Evolutionary conservation across 148 eudicot species (phyloP).

Genomic region (Vaccinium myrtillus): DNA sequence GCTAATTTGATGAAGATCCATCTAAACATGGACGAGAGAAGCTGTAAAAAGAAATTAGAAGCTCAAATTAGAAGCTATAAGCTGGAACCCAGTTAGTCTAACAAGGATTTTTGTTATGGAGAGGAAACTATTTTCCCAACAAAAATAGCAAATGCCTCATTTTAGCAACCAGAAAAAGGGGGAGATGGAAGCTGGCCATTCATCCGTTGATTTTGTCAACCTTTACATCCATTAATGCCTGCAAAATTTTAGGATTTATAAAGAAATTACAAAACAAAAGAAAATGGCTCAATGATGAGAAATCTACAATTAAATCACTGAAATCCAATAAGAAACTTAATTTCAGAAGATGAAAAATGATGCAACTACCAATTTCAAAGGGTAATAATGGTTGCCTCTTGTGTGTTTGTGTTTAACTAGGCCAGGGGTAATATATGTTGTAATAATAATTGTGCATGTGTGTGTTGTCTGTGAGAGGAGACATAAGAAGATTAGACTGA

Average conservation of each 20-base stretch:
- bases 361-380: neutral
- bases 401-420: neutral
- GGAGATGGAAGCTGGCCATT: neutral
- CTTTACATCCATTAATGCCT: neutral
- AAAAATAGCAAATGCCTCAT: conserved; percentile 5
- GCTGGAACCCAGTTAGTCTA: conserved; percentile 6
- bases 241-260: neutral
- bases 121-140: neutral
- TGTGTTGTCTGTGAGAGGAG: too few relatives aligned
- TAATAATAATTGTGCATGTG: too few relatives aligned
- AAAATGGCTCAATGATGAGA: neutral
- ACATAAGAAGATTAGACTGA: too few relatives aligned
- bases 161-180: neutral
- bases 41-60: neutral
- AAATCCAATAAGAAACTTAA: neutral
- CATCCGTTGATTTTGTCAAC: neutral
- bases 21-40: neutral
- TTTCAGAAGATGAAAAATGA: neutral
- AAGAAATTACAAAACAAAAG: neutral
- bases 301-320: neutral
- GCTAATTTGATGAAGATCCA: conserved; percentile 9
- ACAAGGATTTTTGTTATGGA: neutral
- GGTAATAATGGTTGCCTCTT: conserved; percentile 1
- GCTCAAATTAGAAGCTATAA: conserved; percentile 7
- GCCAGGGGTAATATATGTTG: neutral